A percentile compares a stretch with the other conserved stretches of the same genome.
Evolutionary conservation across 306 rosid species (phyloP).

Genomic region (Cicer yamashitae): DNA sequence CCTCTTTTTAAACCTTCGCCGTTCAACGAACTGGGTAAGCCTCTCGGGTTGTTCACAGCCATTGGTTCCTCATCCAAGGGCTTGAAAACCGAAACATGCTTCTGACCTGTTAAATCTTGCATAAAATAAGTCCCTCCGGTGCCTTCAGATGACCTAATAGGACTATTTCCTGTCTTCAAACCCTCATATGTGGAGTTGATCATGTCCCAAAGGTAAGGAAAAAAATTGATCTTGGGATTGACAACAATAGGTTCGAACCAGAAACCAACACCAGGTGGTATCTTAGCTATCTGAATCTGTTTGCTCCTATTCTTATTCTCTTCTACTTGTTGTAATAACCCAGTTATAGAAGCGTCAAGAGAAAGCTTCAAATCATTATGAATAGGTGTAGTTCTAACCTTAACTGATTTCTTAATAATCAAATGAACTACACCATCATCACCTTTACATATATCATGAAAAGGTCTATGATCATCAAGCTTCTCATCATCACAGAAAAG

Average conservation of each 20-base stretch:
- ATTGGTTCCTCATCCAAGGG: conserved; percentile 94
- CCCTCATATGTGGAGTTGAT: conserved; percentile 54
- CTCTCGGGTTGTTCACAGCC: conserved; percentile 85
- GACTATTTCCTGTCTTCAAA: conserved; percentile 51
- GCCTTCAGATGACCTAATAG: conserved; percentile 59
- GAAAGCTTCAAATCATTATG: conserved; percentile 58
- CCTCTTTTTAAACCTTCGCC: conserved; percentile 68
- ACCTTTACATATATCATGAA: conserved; percentile 60
- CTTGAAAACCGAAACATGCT: conserved; percentile 77
- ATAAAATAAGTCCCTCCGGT: conserved; percentile 89
- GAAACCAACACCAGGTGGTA: conserved; percentile 46
- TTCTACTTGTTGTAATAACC: conserved; percentile 6
- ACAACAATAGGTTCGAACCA: conserved; percentile 55
- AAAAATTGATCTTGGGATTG: conserved; percentile 49
- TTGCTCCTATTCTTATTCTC: conserved; percentile 28
- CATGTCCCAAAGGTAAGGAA: conserved; percentile 53
- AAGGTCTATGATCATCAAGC: conserved; percentile 62
- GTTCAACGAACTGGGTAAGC: conserved; percentile 69
- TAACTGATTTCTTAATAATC: conserved; percentile 60
- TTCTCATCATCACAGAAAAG: conserved; percentile 63
- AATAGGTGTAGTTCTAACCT: conserved; percentile 53
- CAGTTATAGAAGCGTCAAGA: conserved; percentile 47
- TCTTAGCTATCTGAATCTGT: conserved; percentile 35
- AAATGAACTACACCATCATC: conserved; percentile 59
- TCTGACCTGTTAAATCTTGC: conserved; percentile 65